Percentiles rank a stretch among this genome's conserved stretches.
Evolutionary conservation across 257 asterid genomes (phyloP).

Genomic region (Nicotiana otophora): DNA sequence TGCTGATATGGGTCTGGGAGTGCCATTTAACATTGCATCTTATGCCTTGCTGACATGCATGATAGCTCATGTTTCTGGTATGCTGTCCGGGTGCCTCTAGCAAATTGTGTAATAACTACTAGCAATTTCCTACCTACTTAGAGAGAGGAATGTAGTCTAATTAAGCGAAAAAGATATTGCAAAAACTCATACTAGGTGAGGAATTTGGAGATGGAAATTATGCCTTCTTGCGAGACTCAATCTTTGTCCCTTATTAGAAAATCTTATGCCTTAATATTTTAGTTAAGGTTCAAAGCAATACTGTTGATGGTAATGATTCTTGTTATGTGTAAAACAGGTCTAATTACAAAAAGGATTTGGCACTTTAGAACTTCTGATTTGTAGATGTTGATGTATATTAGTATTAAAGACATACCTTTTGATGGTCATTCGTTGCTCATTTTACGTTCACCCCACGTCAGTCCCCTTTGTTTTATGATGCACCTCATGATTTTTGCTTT

Average conservation of each 20-base stretch:
- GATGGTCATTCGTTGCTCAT: neutral
- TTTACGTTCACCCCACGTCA: neutral
- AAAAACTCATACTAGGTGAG: neutral
- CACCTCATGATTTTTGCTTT: neutral
- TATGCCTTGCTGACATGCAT: constrained; percentile 45
- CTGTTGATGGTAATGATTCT: neutral
- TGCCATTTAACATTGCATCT: constrained; percentile 48
- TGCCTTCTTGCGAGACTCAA: neutral
- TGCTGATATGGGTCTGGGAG: constrained; percentile 51
- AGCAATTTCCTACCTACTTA: neutral
- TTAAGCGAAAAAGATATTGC: neutral
- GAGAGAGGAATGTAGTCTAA: neutral
- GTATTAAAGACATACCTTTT: neutral
- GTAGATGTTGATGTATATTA: neutral
- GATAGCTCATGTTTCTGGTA: constrained; percentile 48
- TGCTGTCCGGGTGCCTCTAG: constrained; percentile 3
- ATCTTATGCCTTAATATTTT: neutral
- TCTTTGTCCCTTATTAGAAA: neutral
- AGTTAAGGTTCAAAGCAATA: neutral
- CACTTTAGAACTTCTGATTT: neutral
- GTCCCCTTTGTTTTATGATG: neutral
- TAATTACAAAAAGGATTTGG: neutral
- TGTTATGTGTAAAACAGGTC: neutral
- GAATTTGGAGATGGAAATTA: neutral
- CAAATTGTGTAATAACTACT: neutral